Base-by-base conservation (phyloP, 179 eudicot species). In the Corrigiola litoralis region DNA sequence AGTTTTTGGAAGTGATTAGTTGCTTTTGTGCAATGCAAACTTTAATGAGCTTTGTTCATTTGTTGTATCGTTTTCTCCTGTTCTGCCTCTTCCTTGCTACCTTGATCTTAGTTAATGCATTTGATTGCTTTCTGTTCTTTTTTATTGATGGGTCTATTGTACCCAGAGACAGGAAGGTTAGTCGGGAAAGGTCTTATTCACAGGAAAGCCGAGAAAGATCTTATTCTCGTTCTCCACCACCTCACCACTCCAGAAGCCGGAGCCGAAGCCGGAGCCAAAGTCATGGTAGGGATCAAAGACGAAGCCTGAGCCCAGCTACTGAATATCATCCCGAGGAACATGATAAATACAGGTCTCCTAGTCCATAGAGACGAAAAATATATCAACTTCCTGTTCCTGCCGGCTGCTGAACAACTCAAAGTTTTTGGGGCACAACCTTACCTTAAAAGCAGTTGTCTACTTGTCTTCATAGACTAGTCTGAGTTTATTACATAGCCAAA, bases 181-280 rank as follows among this genome's bases (percentile, higher is more conserved):
- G 88, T 63, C 69, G 75, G 36, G 80, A 76, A 46, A 76, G 81
- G 46, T 77, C 77, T 14, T 65, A 60, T 41, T 68, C 74, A 2
- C 67, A 20, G 6, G 75, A 62, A 31, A 70, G 68, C 17, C 70
- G 82, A 54, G 92, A 77, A 36, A 84, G 88, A 72, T 86, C 97
- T 38, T 82, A 81, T 75, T 86, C 95, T 0, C 82, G 79, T 2
- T 84, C 89, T 8, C 95, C 95, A 31, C 65, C 77, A 49, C 73
- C 75, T 11, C 68, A 37, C 9, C 78, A 77, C 33, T 66, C 83
- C n/a, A 69, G 82, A 61, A 78, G 85, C 40, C 77, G 83, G 55
- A 84, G 59, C 5, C 59, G 13, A 0, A 31, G 81, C 55, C 70
- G 74, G 49, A 80, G 78, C 44, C 76, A 17, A 27, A 60, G 66